Conservation (phyloP, 257 asterid species). For the Capsicum pubescens region DNA sequence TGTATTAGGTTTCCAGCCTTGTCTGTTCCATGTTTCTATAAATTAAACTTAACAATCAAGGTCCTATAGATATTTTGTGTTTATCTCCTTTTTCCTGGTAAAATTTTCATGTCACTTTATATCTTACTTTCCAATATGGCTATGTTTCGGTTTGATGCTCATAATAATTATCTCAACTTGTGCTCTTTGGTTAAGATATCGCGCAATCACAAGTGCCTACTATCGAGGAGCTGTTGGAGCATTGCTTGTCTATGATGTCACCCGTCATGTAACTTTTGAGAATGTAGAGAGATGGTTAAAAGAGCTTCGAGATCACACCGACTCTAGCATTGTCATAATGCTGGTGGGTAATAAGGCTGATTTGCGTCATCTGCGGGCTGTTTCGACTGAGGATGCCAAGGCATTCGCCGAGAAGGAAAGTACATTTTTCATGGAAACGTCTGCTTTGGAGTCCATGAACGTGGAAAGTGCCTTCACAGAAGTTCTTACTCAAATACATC, state of each 20-base stretch:
- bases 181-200: slow-evolving; percentile 25
- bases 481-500: slow-evolving; percentile 32
- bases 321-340: slow-evolving; percentile 24
- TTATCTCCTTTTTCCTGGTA: background rate
- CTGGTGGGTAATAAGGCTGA: slow-evolving; percentile 33
- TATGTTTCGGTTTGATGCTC: background rate
- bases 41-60: background rate
- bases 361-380: slow-evolving; percentile 33
- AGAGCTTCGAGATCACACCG: slow-evolving; percentile 31
- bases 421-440: slow-evolving; percentile 34
- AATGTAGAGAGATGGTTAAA: slow-evolving; percentile 32
- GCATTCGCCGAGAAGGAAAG: slow-evolving; percentile 31
- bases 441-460: slow-evolving; percentile 29
- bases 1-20: background rate
- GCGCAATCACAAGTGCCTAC: slow-evolving; percentile 30
- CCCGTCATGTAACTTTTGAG: slow-evolving; percentile 30
- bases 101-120: background rate
- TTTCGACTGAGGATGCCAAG: slow-evolving; percentile 11
- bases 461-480: slow-evolving; percentile 32
- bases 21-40: background rate
- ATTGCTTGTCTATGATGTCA: slow-evolving; percentile 27
- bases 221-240: slow-evolving; percentile 30
- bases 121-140: background rate
- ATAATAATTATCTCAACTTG: background rate
- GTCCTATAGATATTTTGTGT: background rate